Percentiles rank a stretch among this genome's conserved stretches.
Conservation (phyloP, 179 eudicot species). For the Pouteria campechiana region DNA sequence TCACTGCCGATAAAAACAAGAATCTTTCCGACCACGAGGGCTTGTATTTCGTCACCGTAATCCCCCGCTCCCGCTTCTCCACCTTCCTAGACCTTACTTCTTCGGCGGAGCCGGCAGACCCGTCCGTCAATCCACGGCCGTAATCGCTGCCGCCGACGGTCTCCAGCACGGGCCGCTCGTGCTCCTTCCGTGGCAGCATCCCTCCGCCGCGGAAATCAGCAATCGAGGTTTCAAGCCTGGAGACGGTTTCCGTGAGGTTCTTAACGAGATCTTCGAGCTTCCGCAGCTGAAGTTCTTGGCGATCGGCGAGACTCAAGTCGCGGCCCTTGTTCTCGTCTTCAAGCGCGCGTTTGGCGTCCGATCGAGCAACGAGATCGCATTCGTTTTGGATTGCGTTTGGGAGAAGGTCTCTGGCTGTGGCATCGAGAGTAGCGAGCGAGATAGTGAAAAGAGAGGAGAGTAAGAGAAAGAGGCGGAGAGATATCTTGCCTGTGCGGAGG, state of each 20-base stretch:
- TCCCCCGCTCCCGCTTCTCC: constrained; percentile 17
- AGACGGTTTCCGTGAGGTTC: constrained; percentile 50
- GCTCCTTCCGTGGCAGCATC: not conserved
- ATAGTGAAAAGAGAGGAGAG: too few species aligned
- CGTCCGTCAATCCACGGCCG: constrained; percentile 6
- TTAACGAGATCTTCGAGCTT: constrained; percentile 58
- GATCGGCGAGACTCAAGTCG: constrained; percentile 2
- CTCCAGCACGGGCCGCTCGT: not conserved
- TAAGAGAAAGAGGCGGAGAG: too few species aligned
- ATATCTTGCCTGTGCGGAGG: too few species aligned
- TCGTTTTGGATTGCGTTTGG: too few species aligned
- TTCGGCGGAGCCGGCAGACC: too few species aligned
- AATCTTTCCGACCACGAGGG: constrained; percentile 88
- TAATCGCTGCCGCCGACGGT: constrained; percentile 1
- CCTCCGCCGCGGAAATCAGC: constrained; percentile 4
- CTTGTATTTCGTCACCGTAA: constrained; percentile 56
- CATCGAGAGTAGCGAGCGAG: too few species aligned
- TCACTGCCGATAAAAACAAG: constrained; percentile 74
- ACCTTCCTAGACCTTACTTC: constrained; percentile 4
- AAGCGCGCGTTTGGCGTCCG: too few species aligned
- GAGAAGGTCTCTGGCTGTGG: too few species aligned
- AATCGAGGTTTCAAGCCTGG: constrained; percentile 55
- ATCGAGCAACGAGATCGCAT: too few species aligned
- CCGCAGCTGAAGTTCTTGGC: constrained; percentile 51
- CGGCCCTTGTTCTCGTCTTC: not conserved